A percentile compares a stretch with the other conserved stretches of the same genome.
Conservation (phyloP, 1,284 basidiomycete genomes). For the Ganoderma leucocontextum region DNA sequence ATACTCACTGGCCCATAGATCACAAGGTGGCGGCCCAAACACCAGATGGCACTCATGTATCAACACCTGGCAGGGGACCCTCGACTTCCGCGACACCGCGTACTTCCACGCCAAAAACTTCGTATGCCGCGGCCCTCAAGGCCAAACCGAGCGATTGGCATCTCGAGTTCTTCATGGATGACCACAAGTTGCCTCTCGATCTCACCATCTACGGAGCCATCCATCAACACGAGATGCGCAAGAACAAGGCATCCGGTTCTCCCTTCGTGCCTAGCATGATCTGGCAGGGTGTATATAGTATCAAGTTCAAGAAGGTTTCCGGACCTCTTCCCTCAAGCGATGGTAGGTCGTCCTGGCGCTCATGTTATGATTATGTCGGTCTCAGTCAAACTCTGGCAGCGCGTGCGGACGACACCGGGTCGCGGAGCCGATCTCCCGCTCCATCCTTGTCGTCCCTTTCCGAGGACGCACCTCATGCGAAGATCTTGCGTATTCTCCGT, state of each 20-base stretch:
- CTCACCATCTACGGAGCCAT: conserved; percentile 97
- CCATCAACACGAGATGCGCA: conserved; percentile 83
- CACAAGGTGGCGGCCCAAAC: conserved; percentile 94
- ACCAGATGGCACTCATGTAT: conserved; percentile 92
- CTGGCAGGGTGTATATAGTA: conserved; percentile 90
- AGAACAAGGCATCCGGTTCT: conserved; percentile 62
- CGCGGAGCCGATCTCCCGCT: conserved; percentile 65
- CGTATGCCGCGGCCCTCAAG: conserved; percentile 95
- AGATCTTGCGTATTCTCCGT: conserved; percentile 90
- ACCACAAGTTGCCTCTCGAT: conserved; percentile 82
- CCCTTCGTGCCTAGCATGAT: conserved; percentile 74
- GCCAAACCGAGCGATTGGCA: conserved; percentile 95
- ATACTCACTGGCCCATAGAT: conserved; percentile 54
- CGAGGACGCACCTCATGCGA: conserved; percentile 86
- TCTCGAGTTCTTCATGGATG: conserved; percentile 93
- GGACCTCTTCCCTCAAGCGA: conserved; percentile 79
- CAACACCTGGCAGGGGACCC: conserved; percentile 74
- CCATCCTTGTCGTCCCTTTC: conserved; percentile 81
- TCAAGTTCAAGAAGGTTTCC: conserved; percentile 92
- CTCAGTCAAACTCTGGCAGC: conserved; percentile 34
- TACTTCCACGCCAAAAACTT: conserved; percentile 62
- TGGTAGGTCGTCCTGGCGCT: conserved; percentile 52
- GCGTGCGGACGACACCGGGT: conserved; percentile 43
- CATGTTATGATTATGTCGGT: neutral
- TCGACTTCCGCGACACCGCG: conserved; percentile 45